Conservation (phyloP, 2,329 filamentous ascomycete genomes). For the Cladosporium sp. region DNA sequence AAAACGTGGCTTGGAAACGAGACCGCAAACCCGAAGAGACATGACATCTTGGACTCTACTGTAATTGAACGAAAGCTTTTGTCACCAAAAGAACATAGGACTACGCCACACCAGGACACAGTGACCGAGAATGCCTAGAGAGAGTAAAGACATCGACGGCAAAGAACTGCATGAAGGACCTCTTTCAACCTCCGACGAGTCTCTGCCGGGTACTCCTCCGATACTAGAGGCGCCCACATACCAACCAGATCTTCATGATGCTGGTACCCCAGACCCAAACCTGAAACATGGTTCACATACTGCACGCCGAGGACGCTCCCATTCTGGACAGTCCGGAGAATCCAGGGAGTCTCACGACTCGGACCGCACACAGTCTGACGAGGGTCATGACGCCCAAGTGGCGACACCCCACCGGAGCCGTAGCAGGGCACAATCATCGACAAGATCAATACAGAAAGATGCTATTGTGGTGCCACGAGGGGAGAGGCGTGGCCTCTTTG, state of each 20-base stretch:
- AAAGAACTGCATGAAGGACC: not conserved
- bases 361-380: slow-evolving; percentile 20
- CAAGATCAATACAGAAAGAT: slow-evolving; percentile 21
- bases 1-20: too few relatives aligned
- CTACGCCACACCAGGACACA: too few relatives aligned
- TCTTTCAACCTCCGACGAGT: not conserved
- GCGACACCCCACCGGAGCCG: slow-evolving; percentile 20
- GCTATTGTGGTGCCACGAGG: slow-evolving; percentile 43
- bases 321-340: slow-evolving; percentile 5
- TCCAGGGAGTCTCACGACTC: slow-evolving; percentile 16
- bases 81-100: too few relatives aligned
- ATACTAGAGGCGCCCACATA: not conserved
- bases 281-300: not conserved
- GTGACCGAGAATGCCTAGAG: not conserved
- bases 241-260: not conserved
- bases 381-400: slow-evolving; percentile 25
- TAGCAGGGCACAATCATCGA: slow-evolving; percentile 23
- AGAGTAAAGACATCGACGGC: not conserved
- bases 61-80: too few relatives aligned
- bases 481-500: slow-evolving; percentile 65
- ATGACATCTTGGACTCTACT: too few relatives aligned
- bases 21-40: too few relatives aligned
- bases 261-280: not conserved
- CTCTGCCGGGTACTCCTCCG: not conserved
- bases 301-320: not conserved